Evolutionary conservation across 1,284 basidiomycete species (phyloP), one percentile per base, ranked within the genome.

Genomic region (Trametes pubescens): DNA sequence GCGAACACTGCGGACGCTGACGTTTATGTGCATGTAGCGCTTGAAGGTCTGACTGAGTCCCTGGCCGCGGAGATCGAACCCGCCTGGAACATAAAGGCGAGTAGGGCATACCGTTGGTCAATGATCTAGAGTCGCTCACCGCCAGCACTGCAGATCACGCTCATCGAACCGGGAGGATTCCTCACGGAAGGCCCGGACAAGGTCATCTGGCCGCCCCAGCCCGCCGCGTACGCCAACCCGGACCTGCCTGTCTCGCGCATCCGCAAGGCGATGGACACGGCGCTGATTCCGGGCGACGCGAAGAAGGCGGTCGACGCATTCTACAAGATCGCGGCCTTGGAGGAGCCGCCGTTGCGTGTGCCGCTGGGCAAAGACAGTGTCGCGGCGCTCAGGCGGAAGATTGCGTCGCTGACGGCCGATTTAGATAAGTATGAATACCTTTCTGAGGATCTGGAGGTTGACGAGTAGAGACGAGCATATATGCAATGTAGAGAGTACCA

Each of bases 21-120:
- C n/a, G 34, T 13, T 13, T 35, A 13, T 13, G 34, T 14, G 37
- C 37, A 14, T 38, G 37, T 14, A 69, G 67, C 62, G 24, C 53
- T 62, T 0, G 77, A 80, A 55, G 78, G 72, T 5, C 24, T 80
- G 16, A 75, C 73, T 4, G 73, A 78, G 37, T 57, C 74, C 0
- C 62, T 80, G 0, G 68, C 60, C 1, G 52, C 61, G 24, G 79
- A 80, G 61, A 56, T 80, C 14, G 70, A 76, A 59, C 76, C 78
- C 0, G 69, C 65, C 1, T 81, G 80, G 80, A 79, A 79, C 62
- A 80, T 81, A 69, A 78, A 78, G 71, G 77, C 26, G 13, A 2
- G 4, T 4, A 7, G 2, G 46, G 10, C 24, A 10, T 13, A 13
- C 3, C 11, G 22, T 26, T 21, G 9, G 2, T 46, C 7, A 18